A percentile compares a stretch with the other conserved stretches of the same genome.
Evolutionary conservation across 768 basidiomycete genomes (phyloP).

Genomic region (Kwoniella europaea): DNA sequence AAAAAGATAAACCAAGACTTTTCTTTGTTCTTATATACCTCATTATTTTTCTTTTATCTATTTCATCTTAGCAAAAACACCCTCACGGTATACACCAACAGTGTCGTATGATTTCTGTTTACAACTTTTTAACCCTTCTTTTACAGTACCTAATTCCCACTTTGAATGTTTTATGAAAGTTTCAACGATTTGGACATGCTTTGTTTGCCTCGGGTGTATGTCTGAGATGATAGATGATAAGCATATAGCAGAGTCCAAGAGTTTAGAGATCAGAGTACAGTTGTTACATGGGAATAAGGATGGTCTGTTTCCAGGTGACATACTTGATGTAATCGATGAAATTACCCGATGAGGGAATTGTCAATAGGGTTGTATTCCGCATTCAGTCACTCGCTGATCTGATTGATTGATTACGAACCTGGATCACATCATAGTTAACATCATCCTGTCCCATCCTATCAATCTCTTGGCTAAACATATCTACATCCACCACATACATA

Average conservation of each 20-base stretch:
- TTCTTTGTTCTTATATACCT: neutral
- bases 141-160: constrained; percentile 8
- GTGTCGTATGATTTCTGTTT: neutral
- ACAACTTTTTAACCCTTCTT: neutral
- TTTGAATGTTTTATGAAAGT: constrained; percentile 12
- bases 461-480: neutral
- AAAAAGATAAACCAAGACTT: neutral
- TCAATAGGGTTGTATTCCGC: neutral
- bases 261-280: too few relatives aligned
- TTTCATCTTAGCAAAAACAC: neutral
- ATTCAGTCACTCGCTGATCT: neutral
- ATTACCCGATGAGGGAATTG: constrained; percentile 4
- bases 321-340: neutral
- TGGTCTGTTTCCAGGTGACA: neutral
- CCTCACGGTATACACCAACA: neutral
- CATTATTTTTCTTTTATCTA: constrained; percentile 2
- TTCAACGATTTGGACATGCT: neutral
- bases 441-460: neutral
- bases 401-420: neutral
- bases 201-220: neutral
- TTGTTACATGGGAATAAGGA: neutral
- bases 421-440: neutral
- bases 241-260: too few relatives aligned
- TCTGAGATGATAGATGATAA: constrained; percentile 2
- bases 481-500: too few relatives aligned